Base-by-base conservation (phyloP, 2,329 filamentous ascomycete species). In the Verruconis gallopava region DNA sequence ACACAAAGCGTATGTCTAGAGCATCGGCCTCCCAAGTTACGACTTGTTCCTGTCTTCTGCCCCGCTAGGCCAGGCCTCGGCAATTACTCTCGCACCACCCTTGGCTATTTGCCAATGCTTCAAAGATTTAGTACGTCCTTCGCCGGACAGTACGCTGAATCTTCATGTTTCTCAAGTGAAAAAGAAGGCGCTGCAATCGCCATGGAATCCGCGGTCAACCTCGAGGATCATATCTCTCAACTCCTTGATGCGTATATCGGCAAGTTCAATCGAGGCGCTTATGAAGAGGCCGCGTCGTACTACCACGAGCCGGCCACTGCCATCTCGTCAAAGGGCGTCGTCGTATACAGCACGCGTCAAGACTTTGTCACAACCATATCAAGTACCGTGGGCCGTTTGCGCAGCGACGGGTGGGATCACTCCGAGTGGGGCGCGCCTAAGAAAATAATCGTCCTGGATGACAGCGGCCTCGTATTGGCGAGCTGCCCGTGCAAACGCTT, bases 351-450 rank as follows among this genome's bases (percentile, higher is more conserved):
- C 2, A 5, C 15, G 5, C 4, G 20, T 2, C 5, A 14, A 11
- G 14, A 35, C 3, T 18, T 41, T 4, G 14, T 18, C 2, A 3
- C 9, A 12, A 4, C 34, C 5, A 15, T 41, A 15, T 35, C 38
- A 2, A 35, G 21, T 4, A 34, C 38, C n/a, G 38, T 41, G 11
- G 3, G 4, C 12, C 12, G 38, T 5, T 12, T 20, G 12, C 15
- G n/a, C 11, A 6, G 14, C 15, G 22, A 40, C 4, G 38, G 38
- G 12, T 41, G 30, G 15, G 38, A 41, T n/a, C 38, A 41, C 25
- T 41, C 38, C 4, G 38, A 41, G 21, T 41, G 30, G 22, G 11
- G 30, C 4, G 38, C 22, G 5, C 21, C 18, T 19, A 41, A 41
- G 14, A 20, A 14, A 15, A 18, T 41, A 4, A 13, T 35, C 5